Evolutionary conservation across 2,329 filamentous ascomycete genomes (phyloP).

Genomic region (Diaporthe citriasiana): DNA sequence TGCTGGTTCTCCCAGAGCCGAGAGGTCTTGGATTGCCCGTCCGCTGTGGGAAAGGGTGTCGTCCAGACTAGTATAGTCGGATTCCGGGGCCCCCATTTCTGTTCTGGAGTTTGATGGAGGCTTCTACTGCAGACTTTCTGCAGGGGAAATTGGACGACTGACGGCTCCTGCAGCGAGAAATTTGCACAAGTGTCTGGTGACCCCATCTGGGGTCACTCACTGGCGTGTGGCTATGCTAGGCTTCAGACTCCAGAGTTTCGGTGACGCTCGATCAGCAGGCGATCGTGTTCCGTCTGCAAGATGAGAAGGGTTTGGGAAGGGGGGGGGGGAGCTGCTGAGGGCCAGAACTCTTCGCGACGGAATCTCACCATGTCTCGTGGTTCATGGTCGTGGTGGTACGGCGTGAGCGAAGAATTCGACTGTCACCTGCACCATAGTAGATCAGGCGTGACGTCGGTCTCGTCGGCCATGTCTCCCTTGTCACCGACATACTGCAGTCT

Average conservation of each 20-base stretch:
- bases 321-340: neutral
- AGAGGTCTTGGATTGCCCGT: constrained; percentile 19
- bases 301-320: too few species aligned
- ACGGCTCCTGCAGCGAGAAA: constrained; percentile 40
- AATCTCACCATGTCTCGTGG: constrained; percentile 28
- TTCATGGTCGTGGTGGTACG: constrained; percentile 10
- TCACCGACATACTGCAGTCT: constrained; percentile 15
- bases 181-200: constrained; percentile 29
- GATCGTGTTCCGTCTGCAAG: constrained; percentile 30
- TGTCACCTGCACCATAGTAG: constrained; percentile 4
- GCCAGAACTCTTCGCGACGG: constrained; percentile 16
- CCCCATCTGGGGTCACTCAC: constrained; percentile 16
- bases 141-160: constrained; percentile 42
- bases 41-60: constrained; percentile 13
- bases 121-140: constrained; percentile 43
- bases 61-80: constrained; percentile 23
- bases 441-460: neutral
- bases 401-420: constrained; percentile 3
- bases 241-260: constrained; percentile 31
- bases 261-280: constrained; percentile 36
- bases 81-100: constrained; percentile 29
- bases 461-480: neutral
- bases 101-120: constrained; percentile 38
- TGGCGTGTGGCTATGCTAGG: constrained; percentile 31
- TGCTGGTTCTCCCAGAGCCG: constrained; percentile 23